These are phyloP conservation scores for Astragalus glycyphyllos DNA, from an alignment of 306 rosid species.

Conservation along the genomic window DNA sequence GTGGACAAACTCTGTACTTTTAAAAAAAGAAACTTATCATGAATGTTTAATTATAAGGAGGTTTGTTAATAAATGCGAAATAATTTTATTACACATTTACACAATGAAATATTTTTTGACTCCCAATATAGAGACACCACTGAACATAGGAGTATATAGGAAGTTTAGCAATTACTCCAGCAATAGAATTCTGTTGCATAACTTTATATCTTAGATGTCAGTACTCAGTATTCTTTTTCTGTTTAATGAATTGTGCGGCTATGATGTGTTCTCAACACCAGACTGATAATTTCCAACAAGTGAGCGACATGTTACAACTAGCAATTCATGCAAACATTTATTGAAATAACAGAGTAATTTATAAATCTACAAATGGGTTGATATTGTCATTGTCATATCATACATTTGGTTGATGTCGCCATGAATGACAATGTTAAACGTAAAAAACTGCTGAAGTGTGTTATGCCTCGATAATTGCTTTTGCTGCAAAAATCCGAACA, in stretches of 20 bases:
- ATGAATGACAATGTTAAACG: constrained; percentile 42
- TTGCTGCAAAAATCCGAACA: too few relatives aligned
- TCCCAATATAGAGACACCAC: not conserved
- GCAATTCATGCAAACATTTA: constrained; percentile 33
- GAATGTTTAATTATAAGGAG: too few relatives aligned
- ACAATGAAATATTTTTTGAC: too few relatives aligned
- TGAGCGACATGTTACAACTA: constrained; percentile 10
- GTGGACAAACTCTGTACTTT: too few relatives aligned
- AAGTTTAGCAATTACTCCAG: not conserved
- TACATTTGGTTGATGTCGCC: constrained; percentile 31
- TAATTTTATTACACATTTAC: too few relatives aligned
- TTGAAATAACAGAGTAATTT: constrained; percentile 37
- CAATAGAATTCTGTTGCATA: constrained; percentile 2
- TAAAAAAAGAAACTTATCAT: too few relatives aligned
- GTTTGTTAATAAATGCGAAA: too few relatives aligned
- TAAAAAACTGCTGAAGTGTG: constrained; percentile 18
- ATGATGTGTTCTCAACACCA: constrained; percentile 1
- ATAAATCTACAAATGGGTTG: constrained; percentile 20
- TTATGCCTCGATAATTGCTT: too few relatives aligned
- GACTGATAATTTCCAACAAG: constrained; percentile 6
- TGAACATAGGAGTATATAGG: not conserved
- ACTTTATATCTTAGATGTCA: not conserved
- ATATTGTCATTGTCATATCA: constrained; percentile 31
- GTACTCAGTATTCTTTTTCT: constrained; percentile 23
- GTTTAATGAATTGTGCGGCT: constrained; percentile 1